Evolutionary conservation across 2,329 filamentous ascomycete genomes (phyloP), one percentile per base, ranked within the genome.

Genomic region (Fusarium sp.): DNA sequence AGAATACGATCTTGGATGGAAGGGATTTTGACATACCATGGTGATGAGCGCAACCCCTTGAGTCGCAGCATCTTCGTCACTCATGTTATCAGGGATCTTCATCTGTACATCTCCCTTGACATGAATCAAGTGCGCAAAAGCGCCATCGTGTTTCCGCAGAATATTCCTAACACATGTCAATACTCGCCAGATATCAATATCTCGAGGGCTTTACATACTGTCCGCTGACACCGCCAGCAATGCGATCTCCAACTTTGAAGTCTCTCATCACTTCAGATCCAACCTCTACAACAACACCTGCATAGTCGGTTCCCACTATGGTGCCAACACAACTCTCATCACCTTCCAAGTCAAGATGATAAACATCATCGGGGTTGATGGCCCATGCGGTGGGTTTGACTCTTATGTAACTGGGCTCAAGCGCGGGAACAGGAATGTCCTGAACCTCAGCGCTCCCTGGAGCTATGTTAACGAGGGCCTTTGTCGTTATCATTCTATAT

Each of bases 241-340:
- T 77, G 38, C 85, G 83, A 63, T 88, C 86, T 7, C 86, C 86
- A 53, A 81, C 81, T 70, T 83, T 81, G 54, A 86, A 83, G 7
- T 75, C 59, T 62, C 59, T 65, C 11, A 49, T 53, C 12, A 85
- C 81, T 33, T 80, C 80, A 7, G 75, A 52, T 8, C 86, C 86
- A 36, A 87, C 79, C 38, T 84, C 81, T 31, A 85, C 81, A 3
- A 88, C 82, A 18, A 81, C 74, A 22, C 86, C 86, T 18, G 83
- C 81, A 53, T 83, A 87, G 71, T 87, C 86, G 46, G 81, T 84
- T 5, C 84, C 85, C 31, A 81, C 55, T 8, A 74, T 57, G 11
- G 65, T 27, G 9, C 75, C 75, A 25, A 58, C 31, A 5, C 62
- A 65, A 2, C 31, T 57, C 22, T 65, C 60, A 1, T 65, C 42